Conservation (phyloP, 2,329 filamentous ascomycete species). For the Fusarium sp. region DNA sequence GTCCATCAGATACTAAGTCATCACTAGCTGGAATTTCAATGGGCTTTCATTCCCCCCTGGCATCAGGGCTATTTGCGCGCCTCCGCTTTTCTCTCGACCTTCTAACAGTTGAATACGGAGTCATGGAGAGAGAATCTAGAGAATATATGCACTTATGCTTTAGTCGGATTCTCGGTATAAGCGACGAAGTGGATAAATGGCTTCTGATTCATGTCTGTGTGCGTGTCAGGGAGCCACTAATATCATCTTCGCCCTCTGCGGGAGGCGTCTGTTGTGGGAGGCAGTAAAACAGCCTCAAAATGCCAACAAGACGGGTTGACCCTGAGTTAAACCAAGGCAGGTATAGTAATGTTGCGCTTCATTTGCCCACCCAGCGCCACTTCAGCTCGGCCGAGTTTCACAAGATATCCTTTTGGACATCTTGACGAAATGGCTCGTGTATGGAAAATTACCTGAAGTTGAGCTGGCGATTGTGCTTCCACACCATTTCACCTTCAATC, state of each 20-base stretch:
- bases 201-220: conserved; percentile 20
- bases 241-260: neutral
- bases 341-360: neutral
- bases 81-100: conserved; percentile 23
- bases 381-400: conserved; percentile 23
- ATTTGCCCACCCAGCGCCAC: conserved; percentile 9
- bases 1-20: conserved; percentile 7
- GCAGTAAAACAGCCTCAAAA: conserved; percentile 23
- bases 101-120: neutral
- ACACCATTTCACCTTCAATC: conserved; percentile 13
- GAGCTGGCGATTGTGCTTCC: conserved; percentile 5
- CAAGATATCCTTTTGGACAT: neutral
- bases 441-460: neutral
- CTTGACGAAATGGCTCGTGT: neutral
- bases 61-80: conserved; percentile 24
- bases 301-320: conserved; percentile 2
- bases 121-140: neutral
- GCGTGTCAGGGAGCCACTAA: conserved; percentile 3
- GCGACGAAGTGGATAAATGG: conserved; percentile 3
- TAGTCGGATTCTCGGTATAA: conserved; percentile 20
- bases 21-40: conserved; percentile 24
- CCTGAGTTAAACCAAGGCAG: conserved; percentile 13
- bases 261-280: conserved; percentile 25
- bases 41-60: conserved; percentile 7
- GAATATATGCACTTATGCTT: neutral